Evolutionary conservation across 2,329 filamentous ascomycete species (phyloP).

Genomic region (Didymella keratinophila): DNA sequence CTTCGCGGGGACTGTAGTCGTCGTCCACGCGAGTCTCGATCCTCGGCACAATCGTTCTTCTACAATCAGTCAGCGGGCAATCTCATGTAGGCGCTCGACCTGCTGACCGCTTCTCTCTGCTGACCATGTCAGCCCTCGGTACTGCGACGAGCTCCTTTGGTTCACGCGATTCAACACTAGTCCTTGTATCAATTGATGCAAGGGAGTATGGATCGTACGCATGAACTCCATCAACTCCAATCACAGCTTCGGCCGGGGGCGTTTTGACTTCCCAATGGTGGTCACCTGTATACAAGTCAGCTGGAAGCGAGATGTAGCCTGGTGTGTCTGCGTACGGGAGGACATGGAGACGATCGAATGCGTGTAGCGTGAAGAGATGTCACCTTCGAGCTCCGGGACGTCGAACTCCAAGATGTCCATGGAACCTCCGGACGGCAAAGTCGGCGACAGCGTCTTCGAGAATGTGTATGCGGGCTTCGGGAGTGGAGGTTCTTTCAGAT

Average conservation of each 20-base stretch:
- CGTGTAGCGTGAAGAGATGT: slow-evolving; percentile 40
- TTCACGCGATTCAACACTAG: slow-evolving; percentile 31
- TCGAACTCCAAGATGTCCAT: slow-evolving; percentile 39
- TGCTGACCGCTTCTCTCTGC: slow-evolving; percentile 22
- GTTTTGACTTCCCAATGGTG: slow-evolving; percentile 35
- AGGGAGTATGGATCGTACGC: slow-evolving; percentile 38
- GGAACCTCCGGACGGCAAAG: slow-evolving; percentile 44
- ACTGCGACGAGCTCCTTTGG: slow-evolving; percentile 11
- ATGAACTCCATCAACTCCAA: slow-evolving; percentile 36
- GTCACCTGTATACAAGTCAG: slow-evolving; percentile 35
- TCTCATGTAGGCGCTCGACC: background rate
- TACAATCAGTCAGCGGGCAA: slow-evolving; percentile 1
- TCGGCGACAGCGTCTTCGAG: slow-evolving; percentile 39
- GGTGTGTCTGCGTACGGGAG: slow-evolving; percentile 33
- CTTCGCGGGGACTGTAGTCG: slow-evolving; percentile 23
- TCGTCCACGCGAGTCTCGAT: slow-evolving; percentile 32
- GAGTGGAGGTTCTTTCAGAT: slow-evolving; percentile 37
- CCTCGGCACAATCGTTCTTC: slow-evolving; percentile 22
- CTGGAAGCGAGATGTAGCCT: background rate
- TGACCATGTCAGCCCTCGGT: slow-evolving; percentile 19
- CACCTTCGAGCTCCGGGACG: slow-evolving; percentile 43
- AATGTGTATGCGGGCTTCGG: slow-evolving; percentile 44
- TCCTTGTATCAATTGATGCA: slow-evolving; percentile 34
- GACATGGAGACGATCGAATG: slow-evolving; percentile 39
- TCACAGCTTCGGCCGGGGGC: slow-evolving; percentile 30